Evolutionary conservation across 2,329 filamentous ascomycete species (phyloP), one percentile per base, ranked within the genome.

Genomic region (Fusarium circinatum): DNA sequence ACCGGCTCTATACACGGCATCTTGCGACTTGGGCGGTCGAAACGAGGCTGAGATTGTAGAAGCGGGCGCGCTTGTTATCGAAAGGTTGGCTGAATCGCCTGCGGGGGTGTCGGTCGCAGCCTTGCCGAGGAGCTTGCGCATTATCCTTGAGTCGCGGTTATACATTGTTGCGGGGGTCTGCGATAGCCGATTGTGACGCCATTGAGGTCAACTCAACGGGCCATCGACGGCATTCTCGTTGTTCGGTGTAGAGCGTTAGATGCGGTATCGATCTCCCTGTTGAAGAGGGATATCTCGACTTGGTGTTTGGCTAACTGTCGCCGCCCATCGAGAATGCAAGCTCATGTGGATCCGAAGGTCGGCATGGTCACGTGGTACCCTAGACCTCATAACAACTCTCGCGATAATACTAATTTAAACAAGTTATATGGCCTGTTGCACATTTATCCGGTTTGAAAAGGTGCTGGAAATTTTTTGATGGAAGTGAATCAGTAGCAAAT

Each of bases 91-190:
- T 8, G 76, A 54, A 60, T 86, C 83, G 70, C 84, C 85, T 65
- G 84, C 79, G 47, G 84, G 81, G 69, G 86, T 83, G 70, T 88
- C 86, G 73, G 84, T 82, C 34, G 84, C 80, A 66, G 84, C 82
- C 76, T 89, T 89, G 79, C 89, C 88, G 38, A 90, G 86, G 30
- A 90, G 86, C 83, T 89, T 89, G 79, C 89, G 87, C 86, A 91
- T 89, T 71, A 89, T 89, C 81, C 84, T 87, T 69, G 85, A 86
- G 75, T 88, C 83, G 80, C 83, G 85, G 71, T 85, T 88, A 81
- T 88, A 88, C 86, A 87, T 88, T 71, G 62, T 79, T 71, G 74
- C 71, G 74, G 76, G 65, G 76, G 63, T 76, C 62, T 74, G 64
- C 63, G 71, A 74, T 73, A 76, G 68, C 73, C 74, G 69, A 69